Conservation (phyloP, 306 rosid genomes). For the Dryas alaskensis region DNA sequence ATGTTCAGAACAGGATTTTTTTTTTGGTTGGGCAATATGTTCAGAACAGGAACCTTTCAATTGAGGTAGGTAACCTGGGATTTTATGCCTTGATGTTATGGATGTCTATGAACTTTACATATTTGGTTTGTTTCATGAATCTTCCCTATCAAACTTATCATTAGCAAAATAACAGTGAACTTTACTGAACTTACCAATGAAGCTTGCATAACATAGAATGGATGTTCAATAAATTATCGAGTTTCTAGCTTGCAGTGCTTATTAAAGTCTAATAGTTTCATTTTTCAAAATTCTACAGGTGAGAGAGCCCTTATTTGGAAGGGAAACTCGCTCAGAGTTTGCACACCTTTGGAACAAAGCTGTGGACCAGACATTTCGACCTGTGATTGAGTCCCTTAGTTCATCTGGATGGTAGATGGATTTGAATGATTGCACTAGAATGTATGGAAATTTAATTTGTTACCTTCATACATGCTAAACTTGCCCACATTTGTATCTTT, state of each 20-base stretch:
- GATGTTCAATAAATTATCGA: no score
- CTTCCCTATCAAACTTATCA: neutral
- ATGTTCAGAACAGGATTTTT: neutral
- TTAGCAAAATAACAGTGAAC: neutral
- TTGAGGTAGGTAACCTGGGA: neutral
- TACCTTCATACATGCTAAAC: constrained; percentile 20
- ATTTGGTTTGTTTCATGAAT: constrained; percentile 2
- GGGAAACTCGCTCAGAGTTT: constrained; percentile 54
- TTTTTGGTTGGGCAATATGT: neutral
- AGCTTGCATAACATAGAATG: neutral
- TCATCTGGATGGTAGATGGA: constrained; percentile 83
- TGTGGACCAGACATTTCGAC: constrained; percentile 72
- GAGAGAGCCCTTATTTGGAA: constrained; percentile 64
- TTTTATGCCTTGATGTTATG: constrained; percentile 1
- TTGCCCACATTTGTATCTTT: constrained; percentile 18
- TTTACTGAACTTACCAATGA: neutral
- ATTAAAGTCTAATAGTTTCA: constrained; percentile 25
- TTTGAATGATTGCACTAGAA: constrained; percentile 10
- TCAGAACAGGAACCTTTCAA: neutral
- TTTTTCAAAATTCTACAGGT: constrained; percentile 38
- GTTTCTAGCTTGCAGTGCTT: constrained; percentile 14
- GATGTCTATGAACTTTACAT: neutral
- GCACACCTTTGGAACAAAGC: constrained; percentile 80
- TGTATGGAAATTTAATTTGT: constrained; percentile 9
- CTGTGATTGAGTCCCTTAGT: constrained; percentile 66